Evolutionary conservation across 2,329 filamentous ascomycete species (phyloP), one percentile per base, ranked within the genome.

Genomic region (Colletotrichum nymphaeae): DNA sequence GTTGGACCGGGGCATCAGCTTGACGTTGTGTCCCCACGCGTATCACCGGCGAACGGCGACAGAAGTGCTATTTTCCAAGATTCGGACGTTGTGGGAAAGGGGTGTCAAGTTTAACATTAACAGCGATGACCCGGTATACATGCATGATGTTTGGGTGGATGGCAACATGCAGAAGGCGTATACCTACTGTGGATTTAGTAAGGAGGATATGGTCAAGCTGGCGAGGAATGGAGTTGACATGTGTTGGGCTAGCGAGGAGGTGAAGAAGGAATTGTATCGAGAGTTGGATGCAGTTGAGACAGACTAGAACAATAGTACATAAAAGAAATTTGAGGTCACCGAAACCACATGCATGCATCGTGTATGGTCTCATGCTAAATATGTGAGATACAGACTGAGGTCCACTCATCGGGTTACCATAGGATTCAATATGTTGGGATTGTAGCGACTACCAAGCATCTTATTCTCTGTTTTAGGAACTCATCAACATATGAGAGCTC

Each of bases 31-130:
- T 78, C 94, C 94, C 1, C 82, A 83, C 74, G 82, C 83, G 11
- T 84, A 84, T 73, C 81, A 81, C 46, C 82, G 84, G n/a, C 79
- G 83, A 24, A 84, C 85, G 63, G 80, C 83, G 28, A 83, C 82
- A 1, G 82, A 84, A 1, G 81, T 84, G 30, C 75, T 85, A 3
- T 86, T 87, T 64, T 79, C 84, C 1, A 86, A 85, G 57, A 83
- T 94, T 67, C 85, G 90, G 16, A 84, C 83, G 67, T 91, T 94
- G 76, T 81, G 94, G 28, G 88, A 93, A 49, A 84, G 84, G 2
- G 90, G 91, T 0, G 90, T 94, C 52, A 87, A 84, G 75, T 94
- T 94, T 80, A 92, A 90, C 67, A 89, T 95, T 79, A 94, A 94
- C 80, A 93, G 90, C 75, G 93, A 94, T 78, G 92, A 94, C 78